Evolutionary conservation across 1,284 basidiomycete species (phyloP).

Genomic region (Sanghuangporus baumii): DNA sequence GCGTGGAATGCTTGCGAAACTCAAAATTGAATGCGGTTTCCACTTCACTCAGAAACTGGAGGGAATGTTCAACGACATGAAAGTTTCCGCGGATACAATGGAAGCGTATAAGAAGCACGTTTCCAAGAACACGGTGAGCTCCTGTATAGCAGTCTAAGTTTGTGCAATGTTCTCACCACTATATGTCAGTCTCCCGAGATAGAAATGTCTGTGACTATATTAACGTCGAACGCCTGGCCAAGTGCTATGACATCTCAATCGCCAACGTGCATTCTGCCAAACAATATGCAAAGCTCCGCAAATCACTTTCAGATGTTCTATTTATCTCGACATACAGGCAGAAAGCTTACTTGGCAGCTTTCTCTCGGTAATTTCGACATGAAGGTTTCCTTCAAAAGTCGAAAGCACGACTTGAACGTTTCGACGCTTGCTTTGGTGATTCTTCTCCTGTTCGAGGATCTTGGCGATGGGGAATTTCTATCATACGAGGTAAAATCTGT

Average conservation of each 20-base stretch:
- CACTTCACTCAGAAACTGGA: constrained; percentile 98
- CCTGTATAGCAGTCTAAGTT: neutral
- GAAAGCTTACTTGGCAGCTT: constrained; percentile 91
- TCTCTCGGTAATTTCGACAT: constrained; percentile 93
- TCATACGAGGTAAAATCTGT: constrained; percentile 57
- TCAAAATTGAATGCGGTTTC: constrained; percentile 95
- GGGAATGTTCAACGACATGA: constrained; percentile 99
- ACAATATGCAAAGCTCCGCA: constrained; percentile 56
- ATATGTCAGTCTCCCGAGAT: constrained; percentile 54
- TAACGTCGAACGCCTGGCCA: constrained; percentile 95
- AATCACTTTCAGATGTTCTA: constrained; percentile 90
- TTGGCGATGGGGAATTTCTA: constrained; percentile 62
- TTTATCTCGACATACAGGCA: constrained; percentile 81
- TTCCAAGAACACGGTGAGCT: constrained; percentile 47
- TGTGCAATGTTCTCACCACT: neutral
- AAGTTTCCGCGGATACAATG: constrained; percentile 81
- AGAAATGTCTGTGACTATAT: constrained; percentile 81
- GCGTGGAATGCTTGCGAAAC: constrained; percentile 94
- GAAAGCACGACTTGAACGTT: constrained; percentile 88
- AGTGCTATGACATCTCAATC: constrained; percentile 52
- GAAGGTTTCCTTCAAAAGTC: constrained; percentile 73
- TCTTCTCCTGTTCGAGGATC: constrained; percentile 81
- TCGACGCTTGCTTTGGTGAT: constrained; percentile 90
- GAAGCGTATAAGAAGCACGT: constrained; percentile 65
- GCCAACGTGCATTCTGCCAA: constrained; percentile 64